Base-by-base conservation (phyloP, 1,139 yeast species). In the Suhomyces bokatorum region DNA sequence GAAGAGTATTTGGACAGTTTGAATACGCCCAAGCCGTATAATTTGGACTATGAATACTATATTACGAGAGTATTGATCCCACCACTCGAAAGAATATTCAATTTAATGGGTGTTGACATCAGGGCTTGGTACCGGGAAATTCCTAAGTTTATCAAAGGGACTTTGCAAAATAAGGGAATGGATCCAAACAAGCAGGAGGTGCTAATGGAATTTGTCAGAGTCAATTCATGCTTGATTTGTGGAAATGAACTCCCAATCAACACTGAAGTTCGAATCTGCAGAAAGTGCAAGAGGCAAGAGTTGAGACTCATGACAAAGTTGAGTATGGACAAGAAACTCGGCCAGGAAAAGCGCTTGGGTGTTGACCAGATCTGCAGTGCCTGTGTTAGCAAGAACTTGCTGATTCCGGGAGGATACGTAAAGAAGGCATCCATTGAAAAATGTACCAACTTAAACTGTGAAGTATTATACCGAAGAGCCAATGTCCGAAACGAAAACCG, bases 1-100 rank as follows among this genome's bases (percentile, higher is more conserved):
- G 85, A 80, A 46, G 88, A 83, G 28, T 80, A 85, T 48, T 63
- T 89, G 22, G 61, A 64, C 3, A 69, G 80, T 32, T 63, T 62
- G 35, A 53, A 48, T 14, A 57, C 69, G 0, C 35, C 51, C 1
- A 64, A 66, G 3, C 75, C 73, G 2, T 57, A 75, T 44, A 73
- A 69, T 40, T 64, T 93, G 14, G 99, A 93, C 56, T 76, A 85
- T 27, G 90, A 87, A 35, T 93, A 93, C 60, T 93, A 93, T 62
- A 89, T 93, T 40, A 78, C 79, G 3, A 84, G 87, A 56, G 89
- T 88, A 6, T 65, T 93, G 42, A 80, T 91, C 4, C 99, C 99
- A 1, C 98, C 99, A 0, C 65, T 93, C 43, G 95, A 88, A 52
- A 71, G 99, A 47, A 68, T 93, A 3, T 87, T 93, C 63, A 86